These are phyloP conservation scores for Erysimum cheiranthoides DNA, from an alignment of 345 rosid species.

Conservation along the genomic window DNA sequence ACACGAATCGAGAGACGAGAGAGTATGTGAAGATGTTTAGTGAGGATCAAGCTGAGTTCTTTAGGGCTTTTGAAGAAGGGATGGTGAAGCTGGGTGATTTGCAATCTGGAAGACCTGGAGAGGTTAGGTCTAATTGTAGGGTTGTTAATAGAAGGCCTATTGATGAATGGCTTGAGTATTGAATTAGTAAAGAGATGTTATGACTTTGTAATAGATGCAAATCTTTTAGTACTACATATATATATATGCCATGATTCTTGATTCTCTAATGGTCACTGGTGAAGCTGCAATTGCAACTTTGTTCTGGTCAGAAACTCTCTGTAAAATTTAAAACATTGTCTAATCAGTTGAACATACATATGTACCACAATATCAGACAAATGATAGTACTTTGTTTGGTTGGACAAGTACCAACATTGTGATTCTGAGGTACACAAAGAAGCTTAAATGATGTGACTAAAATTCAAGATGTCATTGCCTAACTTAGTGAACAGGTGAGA, in stretches of 20 bases:
- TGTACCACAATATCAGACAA: background rate
- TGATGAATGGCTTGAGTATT: conserved; percentile 30
- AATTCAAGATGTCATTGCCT: too few relatives aligned
- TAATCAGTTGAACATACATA: background rate
- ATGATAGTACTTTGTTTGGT: background rate
- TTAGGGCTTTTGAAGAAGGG: conserved; percentile 68
- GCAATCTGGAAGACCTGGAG: conserved; percentile 73
- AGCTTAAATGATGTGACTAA: background rate
- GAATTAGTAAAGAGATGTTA: background rate
- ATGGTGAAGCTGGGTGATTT: conserved; percentile 92
- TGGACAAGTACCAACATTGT: background rate
- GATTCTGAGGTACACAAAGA: background rate
- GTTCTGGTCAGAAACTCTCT: background rate
- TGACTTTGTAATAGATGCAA: conserved; percentile 9
- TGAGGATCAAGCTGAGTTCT: conserved; percentile 58
- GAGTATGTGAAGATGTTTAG: conserved; percentile 61
- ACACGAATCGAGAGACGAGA: conserved; percentile 60
- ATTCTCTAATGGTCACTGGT: background rate
- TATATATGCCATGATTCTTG: conserved; percentile 6
- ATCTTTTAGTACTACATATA: background rate
- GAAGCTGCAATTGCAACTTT: background rate
- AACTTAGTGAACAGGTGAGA: too few relatives aligned
- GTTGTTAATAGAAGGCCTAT: conserved; percentile 55
- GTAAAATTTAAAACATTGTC: background rate
- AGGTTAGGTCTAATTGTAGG: conserved; percentile 74